Evolutionary conservation across 768 basidiomycete genomes (phyloP).

Genomic region (Kwoniella shandongensis): DNA sequence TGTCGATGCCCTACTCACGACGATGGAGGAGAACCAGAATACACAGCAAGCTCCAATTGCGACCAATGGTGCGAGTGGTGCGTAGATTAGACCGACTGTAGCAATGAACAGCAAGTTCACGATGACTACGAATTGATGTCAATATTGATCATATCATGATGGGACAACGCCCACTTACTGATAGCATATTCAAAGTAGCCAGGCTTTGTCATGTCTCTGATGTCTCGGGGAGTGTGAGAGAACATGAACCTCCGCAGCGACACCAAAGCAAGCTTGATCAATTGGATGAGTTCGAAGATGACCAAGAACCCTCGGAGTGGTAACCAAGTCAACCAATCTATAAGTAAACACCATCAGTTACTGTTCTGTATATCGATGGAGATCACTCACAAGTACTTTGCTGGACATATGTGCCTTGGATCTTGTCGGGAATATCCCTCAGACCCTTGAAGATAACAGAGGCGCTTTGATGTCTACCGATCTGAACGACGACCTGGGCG

Average conservation of each 20-base stretch:
- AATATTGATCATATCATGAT: constrained; percentile 58
- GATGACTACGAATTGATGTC: constrained; percentile 55
- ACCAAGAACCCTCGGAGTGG: constrained; percentile 92
- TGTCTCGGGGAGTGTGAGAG: constrained; percentile 53
- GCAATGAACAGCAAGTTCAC: constrained; percentile 70
- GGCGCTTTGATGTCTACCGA: constrained; percentile 59
- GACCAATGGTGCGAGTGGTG: constrained; percentile 89
- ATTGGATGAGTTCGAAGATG: constrained; percentile 92
- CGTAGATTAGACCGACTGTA: constrained; percentile 91
- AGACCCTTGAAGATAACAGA: constrained; percentile 57
- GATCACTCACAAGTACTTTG: constrained; percentile 58
- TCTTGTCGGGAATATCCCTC: constrained; percentile 54
- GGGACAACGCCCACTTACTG: constrained; percentile 45
- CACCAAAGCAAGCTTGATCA: constrained; percentile 71
- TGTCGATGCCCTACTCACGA: constrained; percentile 29
- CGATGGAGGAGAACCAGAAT: constrained; percentile 64
- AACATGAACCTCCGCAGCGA: constrained; percentile 51
- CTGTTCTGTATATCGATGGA: background rate
- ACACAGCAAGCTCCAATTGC: constrained; percentile 76
- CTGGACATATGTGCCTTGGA: constrained; percentile 85
- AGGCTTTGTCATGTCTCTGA: constrained; percentile 53
- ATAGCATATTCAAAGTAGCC: constrained; percentile 40
- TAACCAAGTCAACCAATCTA: constrained; percentile 91
- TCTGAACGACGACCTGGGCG: constrained; percentile 57
- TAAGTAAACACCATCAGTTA: background rate